These are phyloP conservation scores for Aspergillus oerlinghausenensis DNA, from an alignment of 2,329 filamentous ascomycete genomes.

Conservation along the genomic window DNA sequence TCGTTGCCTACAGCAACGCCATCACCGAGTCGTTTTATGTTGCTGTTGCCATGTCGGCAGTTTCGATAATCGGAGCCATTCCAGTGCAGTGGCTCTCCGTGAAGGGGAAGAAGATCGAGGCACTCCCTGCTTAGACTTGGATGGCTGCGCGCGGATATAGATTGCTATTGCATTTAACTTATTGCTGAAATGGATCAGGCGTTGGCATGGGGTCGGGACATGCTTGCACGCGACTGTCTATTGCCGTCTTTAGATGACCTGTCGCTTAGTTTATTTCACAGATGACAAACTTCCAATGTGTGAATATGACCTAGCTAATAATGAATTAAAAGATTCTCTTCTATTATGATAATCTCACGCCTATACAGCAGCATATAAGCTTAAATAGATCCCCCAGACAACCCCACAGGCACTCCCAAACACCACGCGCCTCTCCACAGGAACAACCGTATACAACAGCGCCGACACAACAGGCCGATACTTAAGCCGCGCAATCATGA, in stretches of 20 bases:
- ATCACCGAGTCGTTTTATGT: conserved; percentile 38
- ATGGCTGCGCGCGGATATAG: background rate
- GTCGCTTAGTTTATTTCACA: background rate
- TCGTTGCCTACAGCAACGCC: conserved; percentile 34
- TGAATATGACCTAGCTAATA: background rate
- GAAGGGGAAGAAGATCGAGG: conserved; percentile 31
- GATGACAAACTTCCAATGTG: background rate
- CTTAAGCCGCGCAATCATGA: conserved; percentile 66
- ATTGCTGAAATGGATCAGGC: background rate
- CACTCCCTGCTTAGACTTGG: conserved; percentile 8
- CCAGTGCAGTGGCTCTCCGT: conserved; percentile 40
- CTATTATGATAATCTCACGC: background rate
- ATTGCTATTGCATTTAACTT: background rate
- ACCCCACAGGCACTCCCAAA: conserved; percentile 69
- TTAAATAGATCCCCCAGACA: conserved; percentile 71
- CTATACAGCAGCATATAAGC: conserved; percentile 51
- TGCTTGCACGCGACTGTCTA: background rate
- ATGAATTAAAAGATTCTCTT: background rate
- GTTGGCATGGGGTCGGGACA: background rate
- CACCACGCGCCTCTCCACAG: conserved; percentile 65
- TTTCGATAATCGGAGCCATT: conserved; percentile 30
- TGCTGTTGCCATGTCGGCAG: conserved; percentile 33
- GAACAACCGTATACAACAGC: conserved; percentile 66
- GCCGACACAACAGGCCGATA: conserved; percentile 69
- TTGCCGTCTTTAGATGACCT: conserved; percentile 2